Percentiles rank a stretch among this genome's conserved stretches.
Evolutionary conservation across 1,284 basidiomycete genomes (phyloP).

Genomic region (Sphaerobolus stellatus): DNA sequence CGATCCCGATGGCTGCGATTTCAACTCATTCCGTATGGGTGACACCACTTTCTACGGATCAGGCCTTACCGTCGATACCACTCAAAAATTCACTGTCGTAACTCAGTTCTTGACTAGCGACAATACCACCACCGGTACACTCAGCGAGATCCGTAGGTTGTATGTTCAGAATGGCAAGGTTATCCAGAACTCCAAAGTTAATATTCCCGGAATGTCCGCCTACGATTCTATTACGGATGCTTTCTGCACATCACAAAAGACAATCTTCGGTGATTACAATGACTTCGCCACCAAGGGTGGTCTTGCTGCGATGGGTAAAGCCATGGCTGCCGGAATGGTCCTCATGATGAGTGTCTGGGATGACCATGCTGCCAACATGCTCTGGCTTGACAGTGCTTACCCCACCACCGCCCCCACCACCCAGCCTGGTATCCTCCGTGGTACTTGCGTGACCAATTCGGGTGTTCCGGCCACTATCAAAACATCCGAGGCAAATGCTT

Average conservation of each 20-base stretch:
- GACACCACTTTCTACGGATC: slow-evolving; percentile 47
- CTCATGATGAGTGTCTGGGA: slow-evolving; percentile 32
- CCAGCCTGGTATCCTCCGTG: slow-evolving; percentile 37
- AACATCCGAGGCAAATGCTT: slow-evolving; percentile 29
- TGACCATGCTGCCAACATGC: slow-evolving; percentile 39
- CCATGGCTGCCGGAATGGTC: slow-evolving; percentile 26
- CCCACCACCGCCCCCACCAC: slow-evolving; percentile 30
- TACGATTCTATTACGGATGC: slow-evolving; percentile 37
- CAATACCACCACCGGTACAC: slow-evolving; percentile 44
- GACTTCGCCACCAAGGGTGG: slow-evolving; percentile 36
- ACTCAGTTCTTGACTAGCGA: slow-evolving; percentile 50
- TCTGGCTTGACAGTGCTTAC: slow-evolving; percentile 42
- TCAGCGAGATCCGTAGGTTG: slow-evolving; percentile 51
- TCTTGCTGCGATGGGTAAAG: slow-evolving; percentile 21
- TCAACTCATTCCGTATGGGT: slow-evolving; percentile 57
- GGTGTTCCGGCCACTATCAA: slow-evolving; percentile 35
- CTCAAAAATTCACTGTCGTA: slow-evolving; percentile 43
- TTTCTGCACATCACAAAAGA: slow-evolving; percentile 41
- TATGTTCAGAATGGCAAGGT: slow-evolving; percentile 53
- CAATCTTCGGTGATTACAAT: slow-evolving; percentile 37
- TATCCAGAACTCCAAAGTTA: slow-evolving; percentile 49
- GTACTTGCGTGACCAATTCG: slow-evolving; percentile 35
- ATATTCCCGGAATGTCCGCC: slow-evolving; percentile 38
- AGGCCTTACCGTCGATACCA: slow-evolving; percentile 48
- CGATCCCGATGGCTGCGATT: slow-evolving; percentile 55